A percentile compares a stretch with the other conserved stretches of the same genome.
Conservation (phyloP, 805 yeast genomes). For the Saccharomycopsis schoenii region DNA sequence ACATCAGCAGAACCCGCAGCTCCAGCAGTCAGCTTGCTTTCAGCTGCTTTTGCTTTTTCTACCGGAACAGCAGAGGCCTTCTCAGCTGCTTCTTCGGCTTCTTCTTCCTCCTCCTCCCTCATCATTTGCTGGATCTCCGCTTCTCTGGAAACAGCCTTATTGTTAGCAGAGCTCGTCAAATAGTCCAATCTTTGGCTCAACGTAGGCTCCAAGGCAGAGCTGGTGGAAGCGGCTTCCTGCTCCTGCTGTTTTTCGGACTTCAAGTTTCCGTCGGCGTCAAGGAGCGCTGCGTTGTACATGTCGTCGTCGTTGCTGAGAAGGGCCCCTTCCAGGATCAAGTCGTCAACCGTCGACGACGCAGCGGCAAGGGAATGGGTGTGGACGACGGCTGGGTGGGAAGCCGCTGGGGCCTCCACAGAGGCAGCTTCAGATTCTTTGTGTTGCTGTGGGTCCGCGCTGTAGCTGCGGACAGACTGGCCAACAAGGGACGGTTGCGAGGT, state of each 20-base stretch:
- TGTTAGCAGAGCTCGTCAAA: not conserved
- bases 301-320: conserved; percentile 27
- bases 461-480: conserved; percentile 17
- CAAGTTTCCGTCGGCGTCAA: conserved; percentile 23
- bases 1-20: not conserved
- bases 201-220: conserved; percentile 14
- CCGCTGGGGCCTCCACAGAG: too few relatives aligned
- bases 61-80: not conserved
- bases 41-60: conserved; percentile 12
- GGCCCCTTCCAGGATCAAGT: conserved; percentile 28
- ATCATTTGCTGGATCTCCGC: not conserved
- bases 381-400: not conserved
- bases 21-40: not conserved
- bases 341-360: conserved; percentile 23
- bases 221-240: not conserved
- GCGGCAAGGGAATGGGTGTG: not conserved
- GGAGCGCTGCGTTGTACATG: conserved; percentile 11
- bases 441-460: conserved; percentile 6
- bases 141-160: not conserved
- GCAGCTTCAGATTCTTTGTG: not conserved
- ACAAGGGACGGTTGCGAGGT: conserved; percentile 5
- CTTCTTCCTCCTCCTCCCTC: not conserved
- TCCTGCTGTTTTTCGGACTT: conserved; percentile 14
- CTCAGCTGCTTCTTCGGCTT: not conserved
- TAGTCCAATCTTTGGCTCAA: conserved; percentile 13